Conservation (phyloP, 352 stramenopile species). For the Pythium insidiosum region DNA sequence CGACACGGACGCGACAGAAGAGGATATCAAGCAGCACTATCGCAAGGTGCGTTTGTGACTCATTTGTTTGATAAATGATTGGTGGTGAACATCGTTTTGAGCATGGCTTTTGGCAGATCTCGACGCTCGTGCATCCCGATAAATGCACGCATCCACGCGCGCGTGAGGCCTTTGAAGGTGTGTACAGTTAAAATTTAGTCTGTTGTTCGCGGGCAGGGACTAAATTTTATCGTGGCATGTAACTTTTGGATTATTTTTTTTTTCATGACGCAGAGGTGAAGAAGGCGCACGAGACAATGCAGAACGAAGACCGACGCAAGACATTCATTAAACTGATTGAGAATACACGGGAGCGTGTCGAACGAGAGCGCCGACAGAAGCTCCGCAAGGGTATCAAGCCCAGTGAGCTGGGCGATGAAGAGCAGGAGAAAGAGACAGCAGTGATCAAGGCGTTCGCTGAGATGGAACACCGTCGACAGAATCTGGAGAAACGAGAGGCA, state of each 20-base stretch:
- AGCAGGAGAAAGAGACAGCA: constrained; percentile 62
- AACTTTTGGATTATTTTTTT: constrained; percentile 2
- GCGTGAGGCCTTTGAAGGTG: constrained; percentile 85
- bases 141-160: constrained; percentile 66
- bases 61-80: constrained; percentile 1
- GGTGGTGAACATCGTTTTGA: neutral
- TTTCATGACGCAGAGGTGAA: constrained; percentile 48
- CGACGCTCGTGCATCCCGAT: constrained; percentile 83
- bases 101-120: constrained; percentile 70
- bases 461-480: constrained; percentile 69
- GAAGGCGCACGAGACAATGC: constrained; percentile 83
- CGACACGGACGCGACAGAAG: constrained; percentile 73
- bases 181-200: too few relatives aligned
- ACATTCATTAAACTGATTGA: constrained; percentile 73
- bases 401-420: constrained; percentile 47
- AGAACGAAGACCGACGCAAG: constrained; percentile 80
- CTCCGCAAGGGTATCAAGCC: constrained; percentile 81
- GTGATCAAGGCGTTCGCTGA: constrained; percentile 80
- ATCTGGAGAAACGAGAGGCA: constrained; percentile 67
- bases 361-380: constrained; percentile 66
- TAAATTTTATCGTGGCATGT: neutral
- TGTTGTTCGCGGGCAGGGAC: too few relatives aligned
- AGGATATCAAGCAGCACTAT: constrained; percentile 90
- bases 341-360: constrained; percentile 50
- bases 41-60: constrained; percentile 42